Conservation (phyloP, 805 yeast species). For the Pichia cephalocereana region DNA sequence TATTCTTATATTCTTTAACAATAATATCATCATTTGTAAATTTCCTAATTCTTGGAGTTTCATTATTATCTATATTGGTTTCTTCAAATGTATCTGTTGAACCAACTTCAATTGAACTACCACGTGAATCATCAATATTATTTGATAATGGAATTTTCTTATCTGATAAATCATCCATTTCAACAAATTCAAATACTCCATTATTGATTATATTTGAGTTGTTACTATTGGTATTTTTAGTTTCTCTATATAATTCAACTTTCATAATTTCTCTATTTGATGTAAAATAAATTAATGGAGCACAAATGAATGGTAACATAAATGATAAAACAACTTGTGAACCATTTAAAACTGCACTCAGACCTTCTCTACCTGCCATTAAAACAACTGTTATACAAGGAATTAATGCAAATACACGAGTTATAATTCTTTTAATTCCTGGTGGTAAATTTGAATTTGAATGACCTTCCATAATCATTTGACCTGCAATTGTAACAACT, state of each 20-base stretch:
- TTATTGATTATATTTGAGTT: neutral
- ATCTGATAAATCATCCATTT: neutral
- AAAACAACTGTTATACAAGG: constrained; percentile 76
- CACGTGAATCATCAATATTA: neutral
- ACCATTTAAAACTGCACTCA: constrained; percentile 63
- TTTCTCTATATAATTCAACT: constrained; percentile 13
- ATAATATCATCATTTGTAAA: neutral
- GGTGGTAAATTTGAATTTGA: constrained; percentile 74
- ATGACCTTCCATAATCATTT: constrained; percentile 89
- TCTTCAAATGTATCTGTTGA: neutral
- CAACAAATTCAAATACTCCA: neutral
- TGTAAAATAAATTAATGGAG: constrained; percentile 80
- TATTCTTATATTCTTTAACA: constrained; percentile 36
- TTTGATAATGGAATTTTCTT: neutral
- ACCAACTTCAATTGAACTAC: neutral
- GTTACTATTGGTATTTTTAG: neutral
- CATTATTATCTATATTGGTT: neutral
- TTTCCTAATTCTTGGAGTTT: no score
- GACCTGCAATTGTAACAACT: constrained; percentile 89
- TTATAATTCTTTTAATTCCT: constrained; percentile 67
- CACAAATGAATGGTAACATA: constrained; percentile 77
- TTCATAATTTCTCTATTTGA: constrained; percentile 40
- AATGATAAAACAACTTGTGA: constrained; percentile 78
- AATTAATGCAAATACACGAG: constrained; percentile 73
- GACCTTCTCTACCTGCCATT: constrained; percentile 72